Conservation (phyloP, 1,139 yeast species). For the Blastobotrys serpentis region DNA sequence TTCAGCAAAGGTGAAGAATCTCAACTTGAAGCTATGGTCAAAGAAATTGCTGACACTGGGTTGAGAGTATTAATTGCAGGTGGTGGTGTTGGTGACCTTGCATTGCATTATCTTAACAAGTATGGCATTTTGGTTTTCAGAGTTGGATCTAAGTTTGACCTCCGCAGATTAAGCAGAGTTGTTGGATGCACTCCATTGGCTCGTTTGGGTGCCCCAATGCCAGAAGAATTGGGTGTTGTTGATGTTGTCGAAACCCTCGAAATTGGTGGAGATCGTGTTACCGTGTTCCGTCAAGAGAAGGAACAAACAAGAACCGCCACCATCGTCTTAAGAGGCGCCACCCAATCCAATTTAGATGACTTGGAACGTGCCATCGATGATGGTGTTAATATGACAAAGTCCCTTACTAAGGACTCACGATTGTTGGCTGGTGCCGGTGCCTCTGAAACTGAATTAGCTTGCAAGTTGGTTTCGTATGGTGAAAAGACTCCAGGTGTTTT, state of each 20-base stretch:
- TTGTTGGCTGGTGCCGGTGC: slow-evolving; percentile 97
- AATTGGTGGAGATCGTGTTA: slow-evolving; percentile 97
- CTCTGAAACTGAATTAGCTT: slow-evolving; percentile 85
- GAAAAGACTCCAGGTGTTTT: slow-evolving; percentile 91
- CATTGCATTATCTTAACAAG: slow-evolving; percentile 88
- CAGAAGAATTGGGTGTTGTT: slow-evolving; percentile 87
- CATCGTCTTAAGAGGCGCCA: slow-evolving; percentile 92
- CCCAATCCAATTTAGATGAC: slow-evolving; percentile 92
- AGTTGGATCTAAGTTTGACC: slow-evolving; percentile 90
- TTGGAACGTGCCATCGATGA: slow-evolving; percentile 97
- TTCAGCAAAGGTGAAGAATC: slow-evolving; percentile 96
- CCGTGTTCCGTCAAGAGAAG: slow-evolving; percentile 81
- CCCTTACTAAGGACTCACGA: slow-evolving; percentile 74
- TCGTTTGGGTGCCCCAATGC: slow-evolving; percentile 91
- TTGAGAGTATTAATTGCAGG: slow-evolving; percentile 90
- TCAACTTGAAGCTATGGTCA: slow-evolving; percentile 83
- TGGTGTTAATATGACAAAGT: slow-evolving; percentile 90
- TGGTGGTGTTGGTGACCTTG: slow-evolving; percentile 86
- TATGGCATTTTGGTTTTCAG: slow-evolving; percentile 79
- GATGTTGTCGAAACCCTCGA: slow-evolving; percentile 89
- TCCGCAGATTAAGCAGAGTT: slow-evolving; percentile 90
- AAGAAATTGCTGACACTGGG: slow-evolving; percentile 81
- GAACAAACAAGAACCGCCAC: slow-evolving; percentile 69
- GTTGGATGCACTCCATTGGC: slow-evolving; percentile 98
- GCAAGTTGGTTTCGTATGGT: slow-evolving; percentile 76